Evolutionary conservation across 2,329 filamentous ascomycete species (phyloP), one percentile per base, ranked within the genome.

Genomic region (Aureobasidium pullulans): DNA sequence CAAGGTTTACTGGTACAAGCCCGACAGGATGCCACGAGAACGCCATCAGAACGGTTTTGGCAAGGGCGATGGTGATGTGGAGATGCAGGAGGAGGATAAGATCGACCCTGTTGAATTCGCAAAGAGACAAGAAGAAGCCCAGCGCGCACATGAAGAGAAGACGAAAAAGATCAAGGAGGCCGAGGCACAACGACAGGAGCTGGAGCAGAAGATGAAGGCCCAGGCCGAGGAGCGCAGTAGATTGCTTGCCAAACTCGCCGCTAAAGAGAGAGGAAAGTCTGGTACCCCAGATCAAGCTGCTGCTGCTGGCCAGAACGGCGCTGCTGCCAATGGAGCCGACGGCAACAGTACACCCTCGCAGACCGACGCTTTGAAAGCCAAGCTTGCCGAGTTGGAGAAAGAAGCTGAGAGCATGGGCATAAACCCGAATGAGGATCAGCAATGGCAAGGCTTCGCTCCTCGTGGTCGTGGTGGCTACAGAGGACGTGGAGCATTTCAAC

Each of bases 1-100:
- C 50, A 92, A 90, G 66, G 86, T 93, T 0, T 91, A 87, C 66
- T 93, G 89, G 89, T 81, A 84, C 68, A 86, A 84, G 65, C 73
- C 78, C 4, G 72, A 72, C 15, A 66, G 52, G 11, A 64, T 69
- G 59, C 60, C 39, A 42, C 49, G 47, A 10, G 57, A 48, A 43
- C 57, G 60, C 61, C 39, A 50, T 53, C 32, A 58, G 37, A 36
- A 59, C 46, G 44, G 62, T 57, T 29, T 52, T 19, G 11, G 42
- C 19, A 31, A 63, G 48, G 40, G 54, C 29, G 59, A 64, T n/a
- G 62, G 56, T 28, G 63, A 67, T 49, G 65, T 63, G 4, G 64
- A 69, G 2, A 67, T 68, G 62, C 63, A 67, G 23, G 32, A 71
- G 57, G 78, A 83, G 60, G 77, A 82, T 1, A 81, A 84, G 62